Conservation (phyloP, 768 basidiomycete genomes). For the Candolleomyces aberdarensis region DNA sequence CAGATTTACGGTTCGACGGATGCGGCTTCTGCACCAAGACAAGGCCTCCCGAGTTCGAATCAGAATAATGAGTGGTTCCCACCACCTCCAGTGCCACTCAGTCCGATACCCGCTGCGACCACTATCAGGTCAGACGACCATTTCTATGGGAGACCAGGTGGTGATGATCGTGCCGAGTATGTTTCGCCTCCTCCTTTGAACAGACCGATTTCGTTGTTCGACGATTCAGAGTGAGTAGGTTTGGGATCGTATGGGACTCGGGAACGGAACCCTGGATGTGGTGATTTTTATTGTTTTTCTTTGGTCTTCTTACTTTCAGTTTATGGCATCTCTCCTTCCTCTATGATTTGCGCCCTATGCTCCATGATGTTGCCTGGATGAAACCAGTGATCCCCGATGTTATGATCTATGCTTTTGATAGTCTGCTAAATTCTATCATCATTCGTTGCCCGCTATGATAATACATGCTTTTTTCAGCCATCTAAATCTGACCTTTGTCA, state of each 20-base stretch:
- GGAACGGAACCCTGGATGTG: too few species aligned
- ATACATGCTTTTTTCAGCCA: too few species aligned
- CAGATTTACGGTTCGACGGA: neutral
- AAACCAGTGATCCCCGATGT: too few species aligned
- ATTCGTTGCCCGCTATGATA: too few species aligned
- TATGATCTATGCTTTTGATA: too few species aligned
- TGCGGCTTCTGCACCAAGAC: neutral
- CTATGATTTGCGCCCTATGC: too few species aligned
- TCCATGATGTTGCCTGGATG: too few species aligned
- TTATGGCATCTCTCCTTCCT: too few species aligned
- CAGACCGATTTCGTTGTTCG: conserved; percentile 3
- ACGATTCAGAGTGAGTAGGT: neutral
- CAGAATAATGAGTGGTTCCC: neutral
- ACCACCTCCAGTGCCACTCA: neutral
- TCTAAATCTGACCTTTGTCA: too few species aligned
- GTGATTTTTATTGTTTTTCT: too few species aligned
- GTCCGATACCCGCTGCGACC: neutral
- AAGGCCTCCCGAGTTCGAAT: neutral
- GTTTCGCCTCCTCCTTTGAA: neutral
- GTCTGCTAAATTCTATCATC: too few species aligned
- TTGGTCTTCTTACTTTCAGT: too few species aligned
- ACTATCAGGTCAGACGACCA: neutral
- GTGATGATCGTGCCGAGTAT: neutral
- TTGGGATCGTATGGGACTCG: neutral
- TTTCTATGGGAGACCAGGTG: neutral